Evolutionary conservation across 2,329 filamentous ascomycete genomes (phyloP).

Genomic region (Diaporthe sp.): DNA sequence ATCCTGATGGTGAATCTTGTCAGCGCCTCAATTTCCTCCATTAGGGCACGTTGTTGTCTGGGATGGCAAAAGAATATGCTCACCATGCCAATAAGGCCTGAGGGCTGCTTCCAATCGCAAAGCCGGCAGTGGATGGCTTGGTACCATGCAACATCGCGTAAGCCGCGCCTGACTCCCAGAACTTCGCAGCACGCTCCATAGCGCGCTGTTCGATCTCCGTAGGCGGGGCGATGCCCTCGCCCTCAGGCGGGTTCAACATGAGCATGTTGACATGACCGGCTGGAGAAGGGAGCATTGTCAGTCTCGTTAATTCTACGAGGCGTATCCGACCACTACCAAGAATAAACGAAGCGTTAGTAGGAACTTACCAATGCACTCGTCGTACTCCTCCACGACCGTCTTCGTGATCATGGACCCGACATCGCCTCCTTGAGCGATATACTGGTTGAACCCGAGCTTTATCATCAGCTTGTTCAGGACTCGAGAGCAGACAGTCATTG

Average conservation of each 20-base stretch:
- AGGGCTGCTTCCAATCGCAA: conserved; percentile 63
- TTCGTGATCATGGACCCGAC: conserved; percentile 58
- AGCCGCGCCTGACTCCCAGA: conserved; percentile 52
- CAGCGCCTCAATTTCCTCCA: neutral
- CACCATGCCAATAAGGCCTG: conserved; percentile 66
- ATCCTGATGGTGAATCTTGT: conserved; percentile 46
- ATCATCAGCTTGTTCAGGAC: conserved; percentile 63
- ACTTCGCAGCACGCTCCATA: conserved; percentile 50
- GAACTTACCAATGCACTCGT: conserved; percentile 53
- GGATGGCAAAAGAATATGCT: conserved; percentile 33
- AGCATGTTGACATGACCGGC: conserved; percentile 9
- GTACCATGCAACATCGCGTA: conserved; percentile 66
- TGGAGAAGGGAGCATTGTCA: neutral
- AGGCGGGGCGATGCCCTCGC: conserved; percentile 26
- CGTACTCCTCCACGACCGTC: conserved; percentile 51
- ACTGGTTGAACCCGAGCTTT: conserved; percentile 62
- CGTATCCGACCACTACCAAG: too few relatives aligned
- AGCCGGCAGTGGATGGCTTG: conserved; percentile 64
- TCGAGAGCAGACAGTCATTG: conserved; percentile 49
- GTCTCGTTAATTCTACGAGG: neutral
- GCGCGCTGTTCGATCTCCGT: conserved; percentile 49
- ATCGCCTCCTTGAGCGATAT: conserved; percentile 68
- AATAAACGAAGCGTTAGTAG: neutral
- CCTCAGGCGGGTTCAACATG: neutral
- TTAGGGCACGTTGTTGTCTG: neutral